Evolutionary conservation across 345 rosid species (phyloP).

Genomic region (Psidium guajava): DNA sequence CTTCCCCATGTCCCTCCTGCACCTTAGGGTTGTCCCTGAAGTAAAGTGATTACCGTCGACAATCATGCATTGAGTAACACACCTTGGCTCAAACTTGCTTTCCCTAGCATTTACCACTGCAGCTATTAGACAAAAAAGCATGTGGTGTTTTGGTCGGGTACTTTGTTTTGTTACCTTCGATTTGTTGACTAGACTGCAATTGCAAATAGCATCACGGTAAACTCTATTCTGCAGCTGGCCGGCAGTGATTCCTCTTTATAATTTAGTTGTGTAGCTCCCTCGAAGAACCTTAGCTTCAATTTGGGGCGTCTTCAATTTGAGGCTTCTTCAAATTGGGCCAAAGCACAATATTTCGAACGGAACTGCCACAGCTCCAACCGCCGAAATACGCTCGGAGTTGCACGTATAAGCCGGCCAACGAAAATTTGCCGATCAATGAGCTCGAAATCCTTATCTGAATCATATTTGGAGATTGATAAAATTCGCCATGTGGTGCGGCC

Average conservation of each 20-base stretch:
- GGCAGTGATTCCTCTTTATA: fast-evolving
- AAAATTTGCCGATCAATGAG: neutral
- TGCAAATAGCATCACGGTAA: neutral
- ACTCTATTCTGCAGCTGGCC: neutral
- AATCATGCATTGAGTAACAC: neutral
- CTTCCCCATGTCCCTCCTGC: no score
- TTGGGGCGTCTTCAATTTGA: neutral
- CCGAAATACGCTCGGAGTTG: fast-evolving
- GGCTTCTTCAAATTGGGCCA: neutral
- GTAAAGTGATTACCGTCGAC: conserved; percentile 29
- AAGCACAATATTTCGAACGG: neutral
- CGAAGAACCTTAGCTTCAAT: neutral
- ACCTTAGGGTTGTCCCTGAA: conserved; percentile 78
- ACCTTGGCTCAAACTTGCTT: neutral
- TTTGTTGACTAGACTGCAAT: neutral
- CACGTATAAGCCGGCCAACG: fast-evolving
- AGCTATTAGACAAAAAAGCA: neutral
- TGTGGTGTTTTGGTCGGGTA: fast-evolving
- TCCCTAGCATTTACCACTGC: neutral
- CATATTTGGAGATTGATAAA: fast-evolving
- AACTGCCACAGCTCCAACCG: neutral
- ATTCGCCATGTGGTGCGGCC: no score
- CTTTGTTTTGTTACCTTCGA: neutral
- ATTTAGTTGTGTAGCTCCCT: neutral
- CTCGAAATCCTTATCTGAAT: neutral